phyloP scores from a whole-genome alignment of 148 eudicot genomes.

The Polygonum aviculare region DNA sequence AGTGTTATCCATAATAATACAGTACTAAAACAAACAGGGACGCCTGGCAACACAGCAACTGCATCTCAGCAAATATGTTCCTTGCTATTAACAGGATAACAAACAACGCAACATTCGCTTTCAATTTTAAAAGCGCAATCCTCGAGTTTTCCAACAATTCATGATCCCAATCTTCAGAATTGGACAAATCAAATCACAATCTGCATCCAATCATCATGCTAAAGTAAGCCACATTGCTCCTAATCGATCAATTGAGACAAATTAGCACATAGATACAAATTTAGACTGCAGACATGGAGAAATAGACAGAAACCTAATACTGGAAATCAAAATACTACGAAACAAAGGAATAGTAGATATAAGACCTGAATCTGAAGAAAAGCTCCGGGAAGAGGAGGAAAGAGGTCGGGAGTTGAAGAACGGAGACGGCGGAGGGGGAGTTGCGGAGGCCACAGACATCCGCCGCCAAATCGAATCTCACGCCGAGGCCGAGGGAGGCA shows the following conservation, averaged over 20 bases:
- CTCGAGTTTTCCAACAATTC: background rate
- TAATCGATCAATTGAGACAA: background rate
- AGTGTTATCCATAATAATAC: background rate
- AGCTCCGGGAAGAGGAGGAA: background rate
- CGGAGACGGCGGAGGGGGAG: background rate
- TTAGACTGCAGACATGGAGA: background rate
- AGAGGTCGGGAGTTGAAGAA: background rate
- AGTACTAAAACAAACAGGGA: background rate
- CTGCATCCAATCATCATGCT: background rate
- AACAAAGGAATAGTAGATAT: background rate
- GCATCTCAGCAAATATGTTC: background rate
- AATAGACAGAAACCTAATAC: background rate
- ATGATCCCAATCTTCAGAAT: background rate
- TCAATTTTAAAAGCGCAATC: background rate
- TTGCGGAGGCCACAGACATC: no score
- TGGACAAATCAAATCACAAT: background rate
- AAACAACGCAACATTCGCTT: background rate
- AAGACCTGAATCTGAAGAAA: background rate
- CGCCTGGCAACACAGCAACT: background rate
- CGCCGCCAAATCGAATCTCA: no score
- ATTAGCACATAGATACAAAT: background rate
- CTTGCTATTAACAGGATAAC: background rate
- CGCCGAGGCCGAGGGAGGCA: no score
- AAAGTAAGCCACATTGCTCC: background rate
- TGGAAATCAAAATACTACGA: background rate